A percentile compares a stretch with the other conserved stretches of the same genome.
Conservation (phyloP, 352 stramenopile genomes). For the Phytophthora europaea region DNA sequence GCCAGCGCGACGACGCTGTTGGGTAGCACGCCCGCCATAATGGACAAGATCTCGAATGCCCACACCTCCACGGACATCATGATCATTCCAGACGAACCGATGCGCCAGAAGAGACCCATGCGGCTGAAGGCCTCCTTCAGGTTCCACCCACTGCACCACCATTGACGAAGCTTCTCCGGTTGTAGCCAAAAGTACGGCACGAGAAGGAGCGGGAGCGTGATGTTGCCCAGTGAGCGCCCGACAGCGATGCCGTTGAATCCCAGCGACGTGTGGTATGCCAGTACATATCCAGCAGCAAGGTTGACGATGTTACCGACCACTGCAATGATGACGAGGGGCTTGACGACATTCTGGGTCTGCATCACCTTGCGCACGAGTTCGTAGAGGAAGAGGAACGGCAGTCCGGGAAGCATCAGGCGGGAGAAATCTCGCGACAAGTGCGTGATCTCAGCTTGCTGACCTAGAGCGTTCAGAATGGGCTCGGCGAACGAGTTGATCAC, state of each 20-base stretch:
- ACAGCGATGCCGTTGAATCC: constrained; percentile 82
- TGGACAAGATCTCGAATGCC: constrained; percentile 65
- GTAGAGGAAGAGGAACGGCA: constrained; percentile 81
- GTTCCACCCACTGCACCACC: constrained; percentile 52
- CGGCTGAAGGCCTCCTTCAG: constrained; percentile 34
- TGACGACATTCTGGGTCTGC: constrained; percentile 76
- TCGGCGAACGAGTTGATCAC: constrained; percentile 63
- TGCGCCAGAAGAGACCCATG: constrained; percentile 44
- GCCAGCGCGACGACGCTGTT: constrained; percentile 55
- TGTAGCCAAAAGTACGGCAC: constrained; percentile 58
- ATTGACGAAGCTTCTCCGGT: constrained; percentile 36
- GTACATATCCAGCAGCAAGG: constrained; percentile 57
- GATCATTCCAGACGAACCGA: constrained; percentile 60
- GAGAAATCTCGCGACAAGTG: constrained; percentile 62
- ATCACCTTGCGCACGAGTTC: constrained; percentile 81
- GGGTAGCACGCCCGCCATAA: constrained; percentile 54
- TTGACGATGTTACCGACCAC: constrained; percentile 72
- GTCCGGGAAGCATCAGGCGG: constrained; percentile 60
- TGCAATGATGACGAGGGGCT: constrained; percentile 72
- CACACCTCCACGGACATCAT: constrained; percentile 72
- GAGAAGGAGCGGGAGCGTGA: constrained; percentile 51
- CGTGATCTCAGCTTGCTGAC: constrained; percentile 56
- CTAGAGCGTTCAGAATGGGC: constrained; percentile 47
- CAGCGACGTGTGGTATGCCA: constrained; percentile 74
- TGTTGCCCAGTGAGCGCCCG: constrained; percentile 54